phyloP scores from a whole-genome alignment of 768 basidiomycete species.

The Epithele typhae region DNA sequence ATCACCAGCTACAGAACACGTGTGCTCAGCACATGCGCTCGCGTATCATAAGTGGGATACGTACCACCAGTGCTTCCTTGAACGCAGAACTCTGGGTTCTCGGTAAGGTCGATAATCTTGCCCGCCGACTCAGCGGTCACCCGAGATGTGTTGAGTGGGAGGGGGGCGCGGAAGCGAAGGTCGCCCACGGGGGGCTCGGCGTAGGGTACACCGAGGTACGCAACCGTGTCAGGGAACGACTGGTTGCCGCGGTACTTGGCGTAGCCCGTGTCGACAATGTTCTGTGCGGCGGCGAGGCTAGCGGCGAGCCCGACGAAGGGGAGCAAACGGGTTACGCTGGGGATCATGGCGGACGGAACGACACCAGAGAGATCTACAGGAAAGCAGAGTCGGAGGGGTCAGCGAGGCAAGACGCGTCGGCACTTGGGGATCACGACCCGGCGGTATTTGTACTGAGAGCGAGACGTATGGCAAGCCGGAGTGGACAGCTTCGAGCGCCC shows the following conservation, averaged over 20 bases:
- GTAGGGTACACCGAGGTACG: slow-evolving; percentile 43
- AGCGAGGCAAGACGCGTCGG: no score
- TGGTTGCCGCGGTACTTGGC: slow-evolving; percentile 52
- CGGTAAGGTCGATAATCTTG: slow-evolving; percentile 43
- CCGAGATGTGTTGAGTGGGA: slow-evolving; percentile 46
- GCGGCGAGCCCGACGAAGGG: not conserved
- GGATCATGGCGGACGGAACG: slow-evolving; percentile 1
- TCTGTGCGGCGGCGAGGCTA: not conserved
- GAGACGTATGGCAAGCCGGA: no score
- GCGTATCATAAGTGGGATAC: slow-evolving; percentile 2
- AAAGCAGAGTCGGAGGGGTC: not conserved
- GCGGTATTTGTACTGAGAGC: no score
- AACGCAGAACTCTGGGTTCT: slow-evolving; percentile 55
- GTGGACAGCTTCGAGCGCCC: no score
- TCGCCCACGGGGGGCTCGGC: slow-evolving; percentile 33
- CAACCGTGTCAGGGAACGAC: slow-evolving; percentile 47
- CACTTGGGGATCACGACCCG: no score
- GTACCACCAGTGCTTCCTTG: slow-evolving; percentile 51
- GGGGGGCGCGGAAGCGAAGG: slow-evolving; percentile 38
- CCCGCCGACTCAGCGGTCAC: slow-evolving; percentile 33
- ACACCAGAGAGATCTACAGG: no score
- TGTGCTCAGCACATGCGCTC: slow-evolving; percentile 5
- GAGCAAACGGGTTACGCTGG: not conserved
- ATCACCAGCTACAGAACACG: slow-evolving; percentile 38
- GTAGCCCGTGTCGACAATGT: slow-evolving; percentile 53